Base-by-base conservation (phyloP, 371 early-diverging fungal genomes). In the Globomyces sp. region DNA sequence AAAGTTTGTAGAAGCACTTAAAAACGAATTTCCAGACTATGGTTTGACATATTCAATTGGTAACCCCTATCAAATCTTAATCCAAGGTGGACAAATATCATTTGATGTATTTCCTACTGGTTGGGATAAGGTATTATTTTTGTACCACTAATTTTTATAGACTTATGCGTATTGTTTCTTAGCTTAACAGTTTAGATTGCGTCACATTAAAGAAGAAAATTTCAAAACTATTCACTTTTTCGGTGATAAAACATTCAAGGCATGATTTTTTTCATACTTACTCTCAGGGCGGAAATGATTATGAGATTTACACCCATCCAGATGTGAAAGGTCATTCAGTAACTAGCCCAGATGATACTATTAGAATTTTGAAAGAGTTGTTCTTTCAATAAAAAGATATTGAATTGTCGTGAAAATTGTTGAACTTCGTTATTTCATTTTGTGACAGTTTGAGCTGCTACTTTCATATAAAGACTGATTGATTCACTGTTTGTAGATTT, bases 31-130 rank as follows among this genome's bases (percentile, higher is more conserved):
- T 83, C 78, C 91, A 6, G 90, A 95, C 74, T 87, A 89, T 70
- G 87, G 85, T 8, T 79, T 99, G 72, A 95, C 93, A 52, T 99
- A 88, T 85, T 96, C 96, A 10, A 99, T 99, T 73, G 24, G 24
- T 24, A 24, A 24, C 24, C 24, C 24, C 24, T 24, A 24, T 24
- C 24, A 24, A 24, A 24, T 24, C 24, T 24, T 24, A 24, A 24
- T 24, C 24, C 24, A 24, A 24, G 99, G 88, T 53, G 99, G 99
- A 11, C 97, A 99, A 80, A 99, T 99, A 75, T 99, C 99, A 3
- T 98, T 99, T 74, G 99, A 99, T 78, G 94, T 99, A 24, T 99
- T 99, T 87, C 99, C 99, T 48, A 88, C 86, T 55, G 99, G 99
- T 43, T 99, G 99, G 99, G 99, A 98, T 82, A 98, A 98, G 74